phyloP scores from a whole-genome alignment of 116 monocot species.

The Dioscorea cayenensis region DNA sequence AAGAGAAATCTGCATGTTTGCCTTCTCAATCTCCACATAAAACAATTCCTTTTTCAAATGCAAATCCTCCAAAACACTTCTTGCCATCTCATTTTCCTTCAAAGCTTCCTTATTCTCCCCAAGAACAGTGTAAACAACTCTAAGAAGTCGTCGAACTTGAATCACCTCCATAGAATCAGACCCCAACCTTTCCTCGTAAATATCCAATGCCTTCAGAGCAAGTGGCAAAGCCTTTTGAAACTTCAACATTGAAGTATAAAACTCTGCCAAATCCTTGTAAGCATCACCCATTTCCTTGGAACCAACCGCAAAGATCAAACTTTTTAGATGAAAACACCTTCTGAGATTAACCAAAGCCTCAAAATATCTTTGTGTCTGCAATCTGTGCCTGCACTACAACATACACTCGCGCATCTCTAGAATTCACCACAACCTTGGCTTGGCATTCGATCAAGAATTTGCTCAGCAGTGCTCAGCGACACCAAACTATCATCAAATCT shows the following conservation, averaged over 20 bases:
- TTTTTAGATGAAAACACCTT: constrained; percentile 25
- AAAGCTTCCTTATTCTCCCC: constrained; percentile 37
- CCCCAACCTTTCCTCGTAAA: constrained; percentile 19
- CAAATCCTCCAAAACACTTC: constrained; percentile 17
- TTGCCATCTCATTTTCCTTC: constrained; percentile 35
- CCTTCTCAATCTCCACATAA: constrained; percentile 28
- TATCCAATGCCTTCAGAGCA: constrained; percentile 35
- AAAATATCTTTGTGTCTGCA: constrained; percentile 27
- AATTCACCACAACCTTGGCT: constrained; percentile 5
- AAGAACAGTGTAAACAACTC: constrained; percentile 30
- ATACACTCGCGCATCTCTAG: constrained; percentile 6
- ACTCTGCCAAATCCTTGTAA: constrained; percentile 37
- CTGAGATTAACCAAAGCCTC: constrained; percentile 32
- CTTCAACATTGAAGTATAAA: constrained; percentile 23
- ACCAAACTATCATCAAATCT: constrained; percentile 39
- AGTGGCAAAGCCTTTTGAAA: constrained; percentile 36
- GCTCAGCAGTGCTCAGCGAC: constrained; percentile 27
- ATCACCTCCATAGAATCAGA: constrained; percentile 32
- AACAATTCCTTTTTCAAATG: constrained; percentile 21
- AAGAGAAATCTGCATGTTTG: constrained; percentile 32
- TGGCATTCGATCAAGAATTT: constrained; percentile 18
- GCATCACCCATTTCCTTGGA: constrained; percentile 20
- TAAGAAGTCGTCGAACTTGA: constrained; percentile 31
- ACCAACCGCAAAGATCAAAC: constrained; percentile 11
- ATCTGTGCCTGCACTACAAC: constrained; percentile 29